Percentiles rank a stretch among this genome's conserved stretches.
Evolutionary conservation across 148 eudicot genomes (phyloP).

Genomic region (Polygonum maritimum): DNA sequence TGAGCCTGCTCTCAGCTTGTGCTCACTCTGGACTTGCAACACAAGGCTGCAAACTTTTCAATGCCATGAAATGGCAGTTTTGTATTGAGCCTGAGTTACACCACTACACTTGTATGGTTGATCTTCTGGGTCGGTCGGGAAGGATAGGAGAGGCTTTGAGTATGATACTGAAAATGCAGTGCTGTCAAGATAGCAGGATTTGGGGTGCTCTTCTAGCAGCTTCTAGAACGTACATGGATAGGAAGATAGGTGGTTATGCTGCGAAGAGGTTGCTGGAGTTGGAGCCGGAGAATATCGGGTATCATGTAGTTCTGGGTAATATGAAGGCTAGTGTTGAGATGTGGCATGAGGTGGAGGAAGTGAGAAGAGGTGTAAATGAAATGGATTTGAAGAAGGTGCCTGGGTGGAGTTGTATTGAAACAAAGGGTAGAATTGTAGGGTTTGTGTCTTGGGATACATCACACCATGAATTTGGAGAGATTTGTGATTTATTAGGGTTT

Average conservation of each 20-base stretch:
- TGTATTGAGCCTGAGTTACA: slow-evolving; percentile 27
- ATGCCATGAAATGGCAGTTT: slow-evolving; percentile 33
- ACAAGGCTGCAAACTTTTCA: slow-evolving; percentile 34
- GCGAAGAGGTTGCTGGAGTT: slow-evolving; percentile 22
- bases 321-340: slow-evolving; percentile 32
- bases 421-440: slow-evolving; percentile 27
- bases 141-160: slow-evolving; percentile 31
- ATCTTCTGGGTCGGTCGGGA: slow-evolving; percentile 40
- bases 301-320: slow-evolving; percentile 35
- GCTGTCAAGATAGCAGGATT: slow-evolving; percentile 28
- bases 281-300: slow-evolving; percentile 40
- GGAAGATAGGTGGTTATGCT: slow-evolving; percentile 30
- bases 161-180: slow-evolving; percentile 25
- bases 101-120: slow-evolving; percentile 42
- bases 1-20: slow-evolving; percentile 41
- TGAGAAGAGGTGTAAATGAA: slow-evolving; percentile 19
- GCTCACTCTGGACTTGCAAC: slow-evolving; percentile 43
- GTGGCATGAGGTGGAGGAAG: slow-evolving; percentile 38
- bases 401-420: slow-evolving; percentile 59
- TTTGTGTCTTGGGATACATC: slow-evolving; percentile 40
- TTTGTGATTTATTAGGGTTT: slow-evolving; percentile 20
- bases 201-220: slow-evolving; percentile 53
- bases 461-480: slow-evolving; percentile 18
- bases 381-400: slow-evolving; percentile 33
- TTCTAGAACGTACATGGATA: slow-evolving; percentile 25